phyloP scores from a whole-genome alignment of 2,329 filamentous ascomycete species.

The Pseudogymnoascus pannorum region DNA sequence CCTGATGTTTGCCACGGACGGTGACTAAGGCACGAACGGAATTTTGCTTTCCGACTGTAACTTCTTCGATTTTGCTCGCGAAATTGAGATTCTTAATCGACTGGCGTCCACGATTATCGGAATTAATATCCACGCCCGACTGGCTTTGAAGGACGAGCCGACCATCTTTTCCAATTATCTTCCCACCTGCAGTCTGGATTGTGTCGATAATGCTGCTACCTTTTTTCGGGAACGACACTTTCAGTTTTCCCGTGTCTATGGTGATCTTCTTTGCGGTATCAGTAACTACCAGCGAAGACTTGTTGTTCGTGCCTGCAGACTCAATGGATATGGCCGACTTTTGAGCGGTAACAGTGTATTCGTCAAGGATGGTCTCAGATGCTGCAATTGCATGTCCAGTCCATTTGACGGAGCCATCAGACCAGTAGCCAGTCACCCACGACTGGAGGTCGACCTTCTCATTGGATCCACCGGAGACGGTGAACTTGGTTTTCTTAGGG shows the following conservation, averaged over 20 bases:
- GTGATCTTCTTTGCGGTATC: conserved; percentile 9
- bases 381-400: conserved; percentile 45
- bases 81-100: conserved; percentile 39
- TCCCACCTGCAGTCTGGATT: conserved; percentile 17
- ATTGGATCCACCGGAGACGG: conserved; percentile 10
- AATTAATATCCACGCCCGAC: conserved; percentile 36
- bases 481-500: conserved; percentile 15
- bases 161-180: conserved; percentile 29
- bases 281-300: not conserved
- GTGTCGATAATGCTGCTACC: conserved; percentile 15
- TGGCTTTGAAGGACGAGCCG: conserved; percentile 48
- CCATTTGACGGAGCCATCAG: conserved; percentile 55
- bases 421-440: conserved; percentile 53
- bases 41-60: conserved; percentile 39
- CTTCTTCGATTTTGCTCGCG: conserved; percentile 43
- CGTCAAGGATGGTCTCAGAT: conserved; percentile 33
- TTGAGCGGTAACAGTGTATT: conserved; percentile 36
- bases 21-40: conserved; percentile 41
- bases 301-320: not conserved
- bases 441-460: conserved; percentile 36
- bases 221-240: conserved; percentile 16
- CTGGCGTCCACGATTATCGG: conserved; percentile 29
- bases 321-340: conserved; percentile 8
- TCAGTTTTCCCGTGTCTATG: conserved; percentile 17
- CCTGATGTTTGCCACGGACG: conserved; percentile 18